phyloP scores from a whole-genome alignment of 345 rosid genomes.

The Acer yangbiense region DNA sequence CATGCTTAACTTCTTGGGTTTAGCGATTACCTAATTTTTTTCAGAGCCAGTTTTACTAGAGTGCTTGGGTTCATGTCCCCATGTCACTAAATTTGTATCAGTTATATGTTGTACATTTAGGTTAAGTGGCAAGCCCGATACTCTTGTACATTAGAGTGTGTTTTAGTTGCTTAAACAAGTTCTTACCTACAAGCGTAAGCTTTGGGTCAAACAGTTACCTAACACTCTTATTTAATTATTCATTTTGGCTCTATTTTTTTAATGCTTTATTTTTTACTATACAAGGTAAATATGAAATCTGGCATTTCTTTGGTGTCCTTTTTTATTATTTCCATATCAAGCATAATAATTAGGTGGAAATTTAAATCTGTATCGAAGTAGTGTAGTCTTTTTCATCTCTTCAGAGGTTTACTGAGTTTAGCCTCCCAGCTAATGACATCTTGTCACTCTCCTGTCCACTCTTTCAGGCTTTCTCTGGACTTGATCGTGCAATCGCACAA shows the following conservation, averaged over 20 bases:
- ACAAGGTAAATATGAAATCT: background rate
- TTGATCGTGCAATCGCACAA: conserved; percentile 59
- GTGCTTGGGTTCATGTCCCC: background rate
- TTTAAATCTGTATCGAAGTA: background rate
- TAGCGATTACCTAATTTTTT: background rate
- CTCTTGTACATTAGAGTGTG: too few species aligned
- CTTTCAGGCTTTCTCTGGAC: conserved; percentile 94
- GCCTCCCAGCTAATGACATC: background rate
- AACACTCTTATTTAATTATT: background rate
- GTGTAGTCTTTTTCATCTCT: background rate
- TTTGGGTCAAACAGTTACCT: background rate
- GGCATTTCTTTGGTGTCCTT: background rate
- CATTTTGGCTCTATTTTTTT: background rate
- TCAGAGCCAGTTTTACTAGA: background rate
- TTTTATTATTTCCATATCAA: background rate
- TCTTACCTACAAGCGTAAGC: background rate
- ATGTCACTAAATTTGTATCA: too few species aligned
- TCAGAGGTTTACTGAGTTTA: background rate
- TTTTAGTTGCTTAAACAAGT: background rate
- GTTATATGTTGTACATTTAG: too few species aligned
- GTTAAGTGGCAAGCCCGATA: too few species aligned
- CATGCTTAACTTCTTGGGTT: background rate
- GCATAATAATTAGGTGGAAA: background rate
- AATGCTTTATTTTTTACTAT: background rate
- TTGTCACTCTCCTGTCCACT: conserved; percentile 20